phyloP scores from a whole-genome alignment of 495 filamentous ascomycete genomes.

The Xylaria castorea region DNA sequence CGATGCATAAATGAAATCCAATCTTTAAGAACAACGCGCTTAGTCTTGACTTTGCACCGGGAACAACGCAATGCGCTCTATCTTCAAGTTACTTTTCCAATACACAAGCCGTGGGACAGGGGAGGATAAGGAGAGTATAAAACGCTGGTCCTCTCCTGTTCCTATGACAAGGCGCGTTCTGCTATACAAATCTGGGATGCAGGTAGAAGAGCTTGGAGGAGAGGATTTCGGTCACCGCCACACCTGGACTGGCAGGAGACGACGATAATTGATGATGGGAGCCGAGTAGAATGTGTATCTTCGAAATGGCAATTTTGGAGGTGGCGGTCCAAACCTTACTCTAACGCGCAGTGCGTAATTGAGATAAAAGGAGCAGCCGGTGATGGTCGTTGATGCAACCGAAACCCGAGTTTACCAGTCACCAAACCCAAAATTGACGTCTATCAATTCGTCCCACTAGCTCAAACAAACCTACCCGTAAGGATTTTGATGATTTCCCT shows the following conservation, averaged over 20 bases:
- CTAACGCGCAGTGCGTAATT: neutral
- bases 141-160: neutral
- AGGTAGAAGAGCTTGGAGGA: neutral
- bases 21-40: neutral
- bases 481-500: too few species aligned
- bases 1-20: neutral
- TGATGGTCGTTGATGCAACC: too few species aligned
- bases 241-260: neutral
- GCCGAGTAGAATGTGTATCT: neutral
- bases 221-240: neutral
- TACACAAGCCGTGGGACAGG: too few species aligned
- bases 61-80: neutral
- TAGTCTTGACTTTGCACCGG: neutral
- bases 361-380: too few species aligned
- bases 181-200: slow-evolving; percentile 6
- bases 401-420: too few species aligned
- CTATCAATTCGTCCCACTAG: too few species aligned
- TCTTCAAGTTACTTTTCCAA: neutral
- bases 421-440: too few species aligned
- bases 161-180: neutral
- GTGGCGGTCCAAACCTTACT: too few species aligned
- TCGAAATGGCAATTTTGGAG: neutral
- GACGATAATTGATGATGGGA: neutral
- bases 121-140: neutral
- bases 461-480: too few species aligned